These are phyloP conservation scores for Solanum dulcamara DNA, from an alignment of 257 asterid species.

Conservation along the genomic window DNA sequence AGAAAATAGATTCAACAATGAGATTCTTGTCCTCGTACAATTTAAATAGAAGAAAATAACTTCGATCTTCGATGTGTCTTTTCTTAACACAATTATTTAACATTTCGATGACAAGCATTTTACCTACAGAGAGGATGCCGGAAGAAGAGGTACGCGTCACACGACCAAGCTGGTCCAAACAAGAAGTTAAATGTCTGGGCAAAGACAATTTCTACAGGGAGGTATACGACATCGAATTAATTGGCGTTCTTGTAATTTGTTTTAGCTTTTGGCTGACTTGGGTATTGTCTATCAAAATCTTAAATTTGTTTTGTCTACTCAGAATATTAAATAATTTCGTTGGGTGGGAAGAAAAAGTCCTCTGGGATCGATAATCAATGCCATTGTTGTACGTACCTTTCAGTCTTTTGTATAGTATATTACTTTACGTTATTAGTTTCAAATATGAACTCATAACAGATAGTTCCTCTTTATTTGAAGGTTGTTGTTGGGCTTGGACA, in stretches of 20 bases:
- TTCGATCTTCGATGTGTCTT: background rate
- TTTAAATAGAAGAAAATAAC: background rate
- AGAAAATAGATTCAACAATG: background rate
- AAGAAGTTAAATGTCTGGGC: background rate
- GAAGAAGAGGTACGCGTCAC: background rate
- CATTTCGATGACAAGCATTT: background rate
- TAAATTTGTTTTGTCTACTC: too few relatives aligned
- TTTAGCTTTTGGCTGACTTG: background rate
- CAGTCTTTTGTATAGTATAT: background rate
- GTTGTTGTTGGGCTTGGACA: background rate
- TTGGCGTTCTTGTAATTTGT: background rate
- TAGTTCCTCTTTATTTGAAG: background rate
- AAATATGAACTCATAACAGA: background rate
- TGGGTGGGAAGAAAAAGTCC: background rate
- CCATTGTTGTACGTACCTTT: background rate
- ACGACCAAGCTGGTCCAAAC: background rate
- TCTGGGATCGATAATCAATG: background rate
- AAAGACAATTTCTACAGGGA: background rate
- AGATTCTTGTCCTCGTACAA: background rate
- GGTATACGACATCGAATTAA: background rate
- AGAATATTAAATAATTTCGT: background rate
- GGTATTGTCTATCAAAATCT: background rate
- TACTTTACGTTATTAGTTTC: background rate
- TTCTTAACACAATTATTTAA: background rate
- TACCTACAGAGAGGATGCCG: background rate